Base-by-base conservation (phyloP, 176 grass and related monocot genomes). In the Elaeis guineensis region DNA sequence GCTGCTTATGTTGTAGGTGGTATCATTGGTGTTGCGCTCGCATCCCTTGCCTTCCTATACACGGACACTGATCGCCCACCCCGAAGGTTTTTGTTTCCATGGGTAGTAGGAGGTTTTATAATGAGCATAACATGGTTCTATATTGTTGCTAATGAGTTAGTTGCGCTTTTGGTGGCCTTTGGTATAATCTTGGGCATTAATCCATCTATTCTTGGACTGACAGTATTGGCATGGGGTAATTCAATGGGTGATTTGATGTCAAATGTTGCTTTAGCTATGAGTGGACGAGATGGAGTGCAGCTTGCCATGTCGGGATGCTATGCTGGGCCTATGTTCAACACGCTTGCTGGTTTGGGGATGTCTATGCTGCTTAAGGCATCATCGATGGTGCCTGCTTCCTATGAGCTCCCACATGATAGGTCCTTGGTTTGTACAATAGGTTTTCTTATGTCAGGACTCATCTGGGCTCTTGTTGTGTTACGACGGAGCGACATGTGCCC, bases 111-210 rank as follows among this genome's bases (percentile, higher is more conserved):
- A 73, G 93, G 93, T 11, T 98, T 98, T 78, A 51, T 89, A n/a
- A 98, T 98, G 93, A 98, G 93, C 69, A 98, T 98, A 58, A 24
- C 75, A 48, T 98, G 93, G 93, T 98, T 98, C 72, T 98, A 98
- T 67, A 92, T 98, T 73, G 63, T 89, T 32, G 93, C 93, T 12
- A 98, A 92, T 71, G 93, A 98, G 66, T 69, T 98, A 57, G 93
- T 98, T 78, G 87, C 80, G 5, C 85, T 98, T 67, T 75, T 98
- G 54, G 93, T 98, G 63, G 84, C 93, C 68, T 76, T 83, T 58
- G 87, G 93, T 61, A 70, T 89, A 59, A 92, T 98, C 67, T 77
- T 92, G 56, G 87, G 87, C 14, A 92, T 98, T 52, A 85, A 86
- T 64, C 93, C 93, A 12, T 98, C 93, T 24, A 98, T 98, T 62